A percentile compares a stretch with the other conserved stretches of the same genome.
These are phyloP conservation scores for Aegilops tauschii DNA, from an alignment of 176 grass and related monocot species.

Conservation along the genomic window DNA sequence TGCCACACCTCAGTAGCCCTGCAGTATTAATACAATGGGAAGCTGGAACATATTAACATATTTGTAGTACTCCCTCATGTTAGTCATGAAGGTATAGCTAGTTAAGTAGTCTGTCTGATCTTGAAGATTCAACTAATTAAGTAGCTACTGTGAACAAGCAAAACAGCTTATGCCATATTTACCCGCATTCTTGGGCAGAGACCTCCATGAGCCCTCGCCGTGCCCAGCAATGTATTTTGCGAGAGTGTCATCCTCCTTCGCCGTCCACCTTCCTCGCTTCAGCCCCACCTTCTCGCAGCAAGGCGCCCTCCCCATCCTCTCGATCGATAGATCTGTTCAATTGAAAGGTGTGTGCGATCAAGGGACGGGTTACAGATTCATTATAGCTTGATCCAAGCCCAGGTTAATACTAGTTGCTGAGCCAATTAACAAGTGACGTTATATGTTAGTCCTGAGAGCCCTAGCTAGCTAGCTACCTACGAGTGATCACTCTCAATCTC, in stretches of 20 bases:
- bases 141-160: not conserved
- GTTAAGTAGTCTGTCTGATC: not conserved
- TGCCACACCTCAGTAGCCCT: conserved; percentile 66
- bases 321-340: no score
- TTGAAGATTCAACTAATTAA: not conserved
- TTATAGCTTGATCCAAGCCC: no score
- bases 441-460: no score
- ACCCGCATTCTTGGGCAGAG: conserved; percentile 96
- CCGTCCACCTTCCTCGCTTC: conserved; percentile 85
- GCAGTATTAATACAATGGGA: not conserved
- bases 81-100: not conserved
- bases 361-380: no score
- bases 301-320: conserved; percentile 82
- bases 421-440: no score
- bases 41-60: not conserved
- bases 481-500: no score
- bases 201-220: conserved; percentile 83
- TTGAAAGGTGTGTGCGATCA: no score
- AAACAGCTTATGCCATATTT: not conserved
- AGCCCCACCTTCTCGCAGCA: conserved; percentile 96
- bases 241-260: conserved; percentile 74
- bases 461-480: no score
- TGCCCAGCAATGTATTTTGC: conserved; percentile 68
- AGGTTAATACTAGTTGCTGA: no score
- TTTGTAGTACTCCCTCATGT: not conserved